Base-by-base conservation (phyloP, 192 early-diverging fungal genomes). In the Ambispora gerdemannii region DNA sequence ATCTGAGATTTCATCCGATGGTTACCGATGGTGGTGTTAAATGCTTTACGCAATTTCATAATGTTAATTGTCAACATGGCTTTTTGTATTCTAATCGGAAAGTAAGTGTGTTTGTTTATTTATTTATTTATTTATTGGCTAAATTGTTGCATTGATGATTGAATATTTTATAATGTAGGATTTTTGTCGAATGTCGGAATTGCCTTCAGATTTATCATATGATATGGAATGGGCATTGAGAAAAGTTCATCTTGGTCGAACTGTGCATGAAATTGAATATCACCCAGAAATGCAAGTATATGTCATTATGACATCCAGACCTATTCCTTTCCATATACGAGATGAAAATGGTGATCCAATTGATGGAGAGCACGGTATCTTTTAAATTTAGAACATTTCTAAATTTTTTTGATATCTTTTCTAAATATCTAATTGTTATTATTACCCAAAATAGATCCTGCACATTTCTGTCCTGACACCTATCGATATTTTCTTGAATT, bases 251-350 rank as follows among this genome's bases (percentile, higher is more conserved):
- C 68, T 93, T 24, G 82, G 81, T 10, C 78, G 83, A n/a, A 84
- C 85, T 1, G 86, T 88, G 1, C 89, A 92, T 67, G 87, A 91
- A 28, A 81, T 98, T 28, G 78, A 85, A 38, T 96, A 92, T 76
- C 95, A 99, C 71, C 83, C 91, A 24, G 74, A 85, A 38, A 91
- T 91, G 59, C 84, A 91, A 58, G 93, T 90, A 27, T 95, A 95
- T 76, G 90, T 87, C 8, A 78, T 92, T 1, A 83, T 92, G 1
- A 86, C 93, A 1, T 87, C 94, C 1, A 78, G 76, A 0, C 80
- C 87, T 17, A 76, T 78, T 19, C 78, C 81, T 4, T 95, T 96
- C 74, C 64, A 73, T 15, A 76, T 97, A 33, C 81, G 84, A 52
- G 85, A 89, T 67, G 92, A 95, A 28, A 86, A 92, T 61, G 83